A percentile compares a stretch with the other conserved stretches of the same genome.
These are phyloP conservation scores for Tuber microsphaerosporum DNA, from an alignment of 495 filamentous ascomycete genomes.

Conservation along the genomic window DNA sequence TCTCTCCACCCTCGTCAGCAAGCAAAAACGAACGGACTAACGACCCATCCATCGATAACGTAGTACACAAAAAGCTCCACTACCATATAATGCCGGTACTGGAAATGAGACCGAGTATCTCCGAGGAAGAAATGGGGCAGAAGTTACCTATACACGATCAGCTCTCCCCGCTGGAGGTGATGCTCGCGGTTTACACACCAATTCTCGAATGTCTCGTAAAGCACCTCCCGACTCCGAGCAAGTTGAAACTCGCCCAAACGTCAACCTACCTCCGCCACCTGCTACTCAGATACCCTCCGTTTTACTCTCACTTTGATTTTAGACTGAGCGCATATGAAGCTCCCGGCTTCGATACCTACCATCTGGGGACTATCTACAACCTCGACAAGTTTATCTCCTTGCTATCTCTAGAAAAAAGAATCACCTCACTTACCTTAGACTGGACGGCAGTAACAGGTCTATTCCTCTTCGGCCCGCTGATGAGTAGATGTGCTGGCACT, in stretches of 20 bases:
- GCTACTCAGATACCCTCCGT: conserved; percentile 36
- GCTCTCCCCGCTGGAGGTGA: conserved; percentile 38
- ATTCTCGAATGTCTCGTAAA: conserved; percentile 42
- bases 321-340: conserved; percentile 36
- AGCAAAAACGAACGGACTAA: neutral
- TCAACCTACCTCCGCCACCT: conserved; percentile 35
- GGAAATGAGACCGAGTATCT: neutral
- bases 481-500: conserved; percentile 39
- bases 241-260: conserved; percentile 36
- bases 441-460: conserved; percentile 41
- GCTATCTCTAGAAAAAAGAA: conserved; percentile 37
- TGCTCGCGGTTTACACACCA: conserved; percentile 40
- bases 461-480: conserved; percentile 40
- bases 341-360: conserved; percentile 38
- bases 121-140: neutral
- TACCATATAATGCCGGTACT: neutral
- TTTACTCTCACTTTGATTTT: conserved; percentile 40
- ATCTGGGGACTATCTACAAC: conserved; percentile 41
- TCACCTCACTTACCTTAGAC: conserved; percentile 40
- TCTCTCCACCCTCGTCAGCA: neutral
- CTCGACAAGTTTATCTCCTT: conserved; percentile 37
- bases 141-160: conserved; percentile 24
- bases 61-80: neutral
- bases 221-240: conserved; percentile 37
- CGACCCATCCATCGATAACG: neutral